Conservation (phyloP, 331 rosid genomes). For the Stylosanthes scabra region DNA sequence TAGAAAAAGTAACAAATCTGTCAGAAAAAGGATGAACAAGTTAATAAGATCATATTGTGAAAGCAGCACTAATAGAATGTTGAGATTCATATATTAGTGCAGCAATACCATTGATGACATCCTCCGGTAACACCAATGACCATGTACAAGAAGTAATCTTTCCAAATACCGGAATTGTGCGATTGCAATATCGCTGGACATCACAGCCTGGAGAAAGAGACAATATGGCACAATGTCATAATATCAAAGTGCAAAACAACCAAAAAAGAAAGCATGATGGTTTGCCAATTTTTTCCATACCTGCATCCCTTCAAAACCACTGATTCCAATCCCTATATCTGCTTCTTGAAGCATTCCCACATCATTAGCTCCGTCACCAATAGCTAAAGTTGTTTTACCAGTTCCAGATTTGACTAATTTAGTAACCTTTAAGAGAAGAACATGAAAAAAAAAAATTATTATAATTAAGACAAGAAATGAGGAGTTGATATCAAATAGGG, state of each 20-base stretch:
- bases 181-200: slow-evolving; percentile 96
- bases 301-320: slow-evolving; percentile 99
- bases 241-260: slow-evolving; percentile 18
- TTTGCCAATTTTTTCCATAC: slow-evolving; percentile 42
- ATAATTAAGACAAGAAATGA: slow-evolving; percentile 8
- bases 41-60: slow-evolving; percentile 36
- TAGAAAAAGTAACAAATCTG: slow-evolving; percentile 99
- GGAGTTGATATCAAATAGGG: slow-evolving; percentile 12
- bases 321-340: slow-evolving; percentile 96
- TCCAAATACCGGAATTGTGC: slow-evolving; percentile 95
- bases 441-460: slow-evolving; percentile 22
- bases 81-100: slow-evolving; percentile 14
- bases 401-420: slow-evolving; percentile 92
- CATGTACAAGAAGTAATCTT: slow-evolving; percentile 93
- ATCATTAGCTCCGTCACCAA: slow-evolving; percentile 99
- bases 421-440: slow-evolving; percentile 65
- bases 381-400: slow-evolving; percentile 89
- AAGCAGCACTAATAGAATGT: slow-evolving; percentile 16
- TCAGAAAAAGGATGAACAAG: slow-evolving; percentile 35
- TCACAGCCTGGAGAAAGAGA: slow-evolving; percentile 72
- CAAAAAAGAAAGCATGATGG: neutral
- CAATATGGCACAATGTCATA: slow-evolving; percentile 21
- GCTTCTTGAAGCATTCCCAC: slow-evolving; percentile 99
- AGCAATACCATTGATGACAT: slow-evolving; percentile 84
- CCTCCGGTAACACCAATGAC: slow-evolving; percentile 99